Percentiles rank a stretch among this genome's conserved stretches.
phyloP scores from a whole-genome alignment of 108 stramenopile species.

The Cyclotella choctawhatcheeana region DNA sequence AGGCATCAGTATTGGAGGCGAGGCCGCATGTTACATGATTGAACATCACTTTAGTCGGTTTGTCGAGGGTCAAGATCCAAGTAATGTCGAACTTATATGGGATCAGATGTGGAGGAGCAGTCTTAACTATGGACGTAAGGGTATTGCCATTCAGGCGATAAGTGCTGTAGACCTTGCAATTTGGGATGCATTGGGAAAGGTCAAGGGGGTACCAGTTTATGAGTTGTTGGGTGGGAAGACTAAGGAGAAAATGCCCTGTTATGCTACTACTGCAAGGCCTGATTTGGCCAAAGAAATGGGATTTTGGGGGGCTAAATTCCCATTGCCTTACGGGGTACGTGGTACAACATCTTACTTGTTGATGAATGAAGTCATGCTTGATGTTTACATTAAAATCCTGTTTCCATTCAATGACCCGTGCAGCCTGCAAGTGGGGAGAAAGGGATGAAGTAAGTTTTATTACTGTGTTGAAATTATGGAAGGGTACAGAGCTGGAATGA shows the following conservation, averaged over 20 bases:
- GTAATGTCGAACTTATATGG: constrained; percentile 77
- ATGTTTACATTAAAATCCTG: no score
- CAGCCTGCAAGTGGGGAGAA: constrained; percentile 61
- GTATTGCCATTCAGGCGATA: constrained; percentile 67
- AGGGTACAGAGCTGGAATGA: constrained; percentile 20
- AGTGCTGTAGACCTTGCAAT: constrained; percentile 69
- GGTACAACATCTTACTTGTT: no score
- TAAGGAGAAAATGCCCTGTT: constrained; percentile 68
- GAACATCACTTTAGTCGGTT: constrained; percentile 65
- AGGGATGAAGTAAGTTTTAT: constrained; percentile 53
- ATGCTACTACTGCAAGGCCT: constrained; percentile 70
- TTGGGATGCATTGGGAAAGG: constrained; percentile 73
- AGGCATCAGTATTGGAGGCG: constrained; percentile 70
- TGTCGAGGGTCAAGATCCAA: constrained; percentile 64
- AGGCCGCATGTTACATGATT: constrained; percentile 64
- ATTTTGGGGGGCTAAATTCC: constrained; percentile 70
- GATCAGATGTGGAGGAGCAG: constrained; percentile 70
- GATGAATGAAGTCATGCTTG: no score
- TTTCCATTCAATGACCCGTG: no score
- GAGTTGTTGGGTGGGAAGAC: constrained; percentile 71
- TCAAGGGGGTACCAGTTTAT: constrained; percentile 64
- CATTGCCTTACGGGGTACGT: constrained; percentile 72
- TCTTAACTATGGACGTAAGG: constrained; percentile 72
- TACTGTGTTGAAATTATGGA: neutral
- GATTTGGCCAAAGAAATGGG: constrained; percentile 68